Percentiles rank a stretch among this genome's conserved stretches.
These are phyloP conservation scores for Auricularia sp. DNA, from an alignment of 768 basidiomycete genomes.

Conservation along the genomic window DNA sequence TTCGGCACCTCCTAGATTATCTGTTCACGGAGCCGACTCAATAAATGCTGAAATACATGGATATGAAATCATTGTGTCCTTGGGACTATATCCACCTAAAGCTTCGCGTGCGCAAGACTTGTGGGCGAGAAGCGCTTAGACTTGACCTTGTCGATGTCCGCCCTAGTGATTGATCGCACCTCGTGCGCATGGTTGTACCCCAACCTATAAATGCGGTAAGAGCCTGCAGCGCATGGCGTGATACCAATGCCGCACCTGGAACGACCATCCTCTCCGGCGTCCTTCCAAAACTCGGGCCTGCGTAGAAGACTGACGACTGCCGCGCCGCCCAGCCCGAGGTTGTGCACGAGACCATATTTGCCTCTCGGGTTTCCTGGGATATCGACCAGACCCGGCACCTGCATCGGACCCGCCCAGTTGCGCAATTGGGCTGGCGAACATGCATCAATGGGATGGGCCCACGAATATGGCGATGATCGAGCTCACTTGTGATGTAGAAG, in stretches of 20 bases:
- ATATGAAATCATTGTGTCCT: no score
- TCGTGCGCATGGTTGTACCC: conserved; percentile 76
- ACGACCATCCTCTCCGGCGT: conserved; percentile 52
- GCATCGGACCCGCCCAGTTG: conserved; percentile 77
- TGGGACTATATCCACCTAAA: conserved; percentile 19
- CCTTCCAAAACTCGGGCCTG: conserved; percentile 64
- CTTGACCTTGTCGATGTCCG: conserved; percentile 68
- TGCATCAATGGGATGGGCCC: background rate
- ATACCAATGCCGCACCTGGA: conserved; percentile 15
- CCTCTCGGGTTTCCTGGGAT: conserved; percentile 48
- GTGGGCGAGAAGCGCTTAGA: conserved; percentile 42
- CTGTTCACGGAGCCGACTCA: conserved; percentile 31
- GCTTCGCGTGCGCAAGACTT: conserved; percentile 29
- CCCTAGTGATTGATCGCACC: conserved; percentile 47
- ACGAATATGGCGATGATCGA: background rate
- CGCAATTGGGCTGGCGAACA: conserved; percentile 10
- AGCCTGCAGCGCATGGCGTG: no score
- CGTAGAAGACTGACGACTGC: conserved; percentile 67
- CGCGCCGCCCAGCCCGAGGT: conserved; percentile 74
- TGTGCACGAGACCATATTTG: conserved; percentile 74
- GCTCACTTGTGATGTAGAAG: conserved; percentile 70
- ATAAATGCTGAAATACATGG: no score
- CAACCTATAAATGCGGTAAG: conserved; percentile 31
- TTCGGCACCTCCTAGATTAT: conserved; percentile 50
- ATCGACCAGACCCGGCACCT: conserved; percentile 61